Base-by-base conservation (phyloP, 495 filamentous ascomycete genomes). In the Entonaema liquescens region DNA sequence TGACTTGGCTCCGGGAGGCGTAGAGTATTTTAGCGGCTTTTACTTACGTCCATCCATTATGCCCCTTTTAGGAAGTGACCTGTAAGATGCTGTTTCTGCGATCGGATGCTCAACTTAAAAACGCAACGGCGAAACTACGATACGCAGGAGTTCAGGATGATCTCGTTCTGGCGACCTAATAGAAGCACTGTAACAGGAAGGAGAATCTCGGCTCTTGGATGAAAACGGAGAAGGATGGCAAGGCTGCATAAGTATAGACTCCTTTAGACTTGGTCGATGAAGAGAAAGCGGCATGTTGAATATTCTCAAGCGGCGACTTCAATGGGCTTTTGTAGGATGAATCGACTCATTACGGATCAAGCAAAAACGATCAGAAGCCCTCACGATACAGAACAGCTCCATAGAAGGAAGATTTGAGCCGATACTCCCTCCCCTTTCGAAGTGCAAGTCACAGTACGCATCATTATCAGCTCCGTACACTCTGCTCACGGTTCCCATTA, bases 21-120 rank as follows among this genome's bases (percentile, higher is more conserved):
- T 36, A 21, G 56, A 44, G 67, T 35, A 35, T n/a, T 28, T 42
- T 25, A 50, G 38, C 17, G 31, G 19, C 56, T 36, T 67, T 65
- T 42, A 79, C 77, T 75, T 72, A 79, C 77, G 64, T 69, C 76
- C 73, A 63, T 79, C 77, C 77, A 79, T 79, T 67, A 67, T 58
- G 1, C 49, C 62, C 23, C 50, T 53, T 49, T 56, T 42, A 67
- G 57, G 49, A 70, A 44, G 31, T 40, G 31, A 49, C 35, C 70
- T 64, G 49, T 12, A 36, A 49, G 62, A 53, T 42, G 55, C 55
- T 71, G 31, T 25, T 33, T 33, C 25, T 63, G 57, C 21, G 52
- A 40, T 56, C 19, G 25, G 35, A 60, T 35, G 52, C 44, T 62
- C 49, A 33, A 28, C 35, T 54, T 57, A 49, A 42, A 19, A 59